Conservation (phyloP, 2,329 filamentous ascomycete species). For the Biscogniauxia mediterranea region DNA sequence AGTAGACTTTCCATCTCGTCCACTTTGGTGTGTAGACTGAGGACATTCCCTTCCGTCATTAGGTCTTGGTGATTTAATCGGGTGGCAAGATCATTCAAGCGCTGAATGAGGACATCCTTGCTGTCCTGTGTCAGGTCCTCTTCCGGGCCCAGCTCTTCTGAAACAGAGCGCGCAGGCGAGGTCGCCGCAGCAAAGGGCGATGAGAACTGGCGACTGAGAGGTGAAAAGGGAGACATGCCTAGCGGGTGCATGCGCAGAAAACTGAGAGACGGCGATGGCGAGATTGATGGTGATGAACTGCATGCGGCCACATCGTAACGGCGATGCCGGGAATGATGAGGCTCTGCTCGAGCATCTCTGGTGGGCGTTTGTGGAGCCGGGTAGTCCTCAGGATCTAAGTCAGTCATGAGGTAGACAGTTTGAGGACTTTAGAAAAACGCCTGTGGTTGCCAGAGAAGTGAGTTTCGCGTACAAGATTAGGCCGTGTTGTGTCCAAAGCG, state of each 20-base stretch:
- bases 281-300: constrained; percentile 14
- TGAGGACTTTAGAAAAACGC: not conserved
- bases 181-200: constrained; percentile 20
- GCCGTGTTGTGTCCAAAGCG: not conserved
- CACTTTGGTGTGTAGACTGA: constrained; percentile 40
- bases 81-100: constrained; percentile 32
- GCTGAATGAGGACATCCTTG: constrained; percentile 47
- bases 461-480: not conserved
- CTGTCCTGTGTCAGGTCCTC: constrained; percentile 35
- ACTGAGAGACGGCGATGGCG: constrained; percentile 28
- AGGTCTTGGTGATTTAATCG: constrained; percentile 22
- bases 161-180: constrained; percentile 19
- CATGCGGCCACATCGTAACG: constrained; percentile 21
- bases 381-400: constrained; percentile 22
- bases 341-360: not conserved
- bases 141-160: constrained; percentile 11
- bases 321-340: constrained; percentile 10
- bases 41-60: constrained; percentile 32
- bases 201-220: constrained; percentile 25
- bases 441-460: not conserved
- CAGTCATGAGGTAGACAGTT: constrained; percentile 21
- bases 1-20: constrained; percentile 41
- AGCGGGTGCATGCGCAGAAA: constrained; percentile 18
- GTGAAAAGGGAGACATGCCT: constrained; percentile 30
- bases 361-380: constrained; percentile 11